Evolutionary conservation across 768 basidiomycete genomes (phyloP), one percentile per base, ranked within the genome.

Genomic region (Auricularia sp.): DNA sequence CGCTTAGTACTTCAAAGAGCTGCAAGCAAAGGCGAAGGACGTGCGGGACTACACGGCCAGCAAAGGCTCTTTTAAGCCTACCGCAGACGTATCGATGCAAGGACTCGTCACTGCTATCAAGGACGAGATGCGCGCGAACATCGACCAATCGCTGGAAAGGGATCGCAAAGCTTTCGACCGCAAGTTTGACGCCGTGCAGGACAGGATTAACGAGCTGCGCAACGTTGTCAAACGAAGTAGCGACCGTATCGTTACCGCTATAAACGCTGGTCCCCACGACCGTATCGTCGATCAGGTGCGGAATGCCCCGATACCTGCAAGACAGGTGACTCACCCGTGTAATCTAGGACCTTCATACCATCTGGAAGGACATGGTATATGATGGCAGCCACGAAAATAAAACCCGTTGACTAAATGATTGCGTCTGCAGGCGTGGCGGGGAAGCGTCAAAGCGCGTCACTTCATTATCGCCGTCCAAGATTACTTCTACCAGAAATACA

Each of bases 361-460:
- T 84, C 1, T 84, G 83, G 83, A 81, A 79, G 69, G 80, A 81
- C 29, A 83, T 82, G 82, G 83, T 82, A 37, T 29, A 29, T 29
- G 29, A 29, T 29, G 29, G 29, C 29, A 29, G 29, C 29, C 29
- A 29, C 29, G 29, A 29, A 29, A 29, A 2, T 29, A 29, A 29
- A 29, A 29, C 29, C 29, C 29, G 29, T 29, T 29, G 29, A 29
- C 29, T 29, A 29, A 29, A 29, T 29, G 29, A 29, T 29, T 29
- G 29, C 29, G 29, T 29, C 29, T 29, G 44, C 47, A 83, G 82
- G 76, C 75, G 6, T 83, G 82, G 83, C 79, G 78, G 68, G 77
- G 80, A 6, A 82, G 76, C 65, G 82, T 83, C 44, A 82, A 83
- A 67, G 80, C 82, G 0, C 73, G 77, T 0, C 79, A 81, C 63